Base-by-base conservation (phyloP, 192 early-diverging fungal genomes). In the Rhizophagus sp. region DNA sequence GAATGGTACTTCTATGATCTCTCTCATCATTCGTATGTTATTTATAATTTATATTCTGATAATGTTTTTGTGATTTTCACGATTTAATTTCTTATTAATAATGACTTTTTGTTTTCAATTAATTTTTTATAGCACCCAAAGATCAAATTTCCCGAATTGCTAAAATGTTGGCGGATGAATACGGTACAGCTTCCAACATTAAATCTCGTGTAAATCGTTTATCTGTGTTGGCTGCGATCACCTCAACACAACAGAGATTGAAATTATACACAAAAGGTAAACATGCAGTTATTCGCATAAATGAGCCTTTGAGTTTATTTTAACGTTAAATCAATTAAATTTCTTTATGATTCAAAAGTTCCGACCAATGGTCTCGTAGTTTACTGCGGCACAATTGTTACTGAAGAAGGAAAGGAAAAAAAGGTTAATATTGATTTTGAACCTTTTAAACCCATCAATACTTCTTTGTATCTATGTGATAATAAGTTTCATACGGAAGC, bases 1-100 rank as follows among this genome's bases (percentile, higher is more conserved):
- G 61, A 99, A 98, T 81, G 98, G 97, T 80, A 99, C 98, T 19
- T 97, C 96, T 83, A 99, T 99, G 98, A 98, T 99, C 88, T 97
- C 96, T 62, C 92, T 99, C 71, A 92, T 99, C 83, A 90, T 99
- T 76, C 97, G 92, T 93, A 87, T 72, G 87, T 85, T 12, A 10
- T 47, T 47, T 72, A 4, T 12, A 62, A 50, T 27, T 22, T 65
- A 12, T 65, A 12, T 47, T 11, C 44, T 12, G 11, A 44, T 12
- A 47, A 47, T 47, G 0, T 4, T 12, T 30, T 47, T 3, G 44
- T 47, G 44, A 44, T 1, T 47, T 1, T 47, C 4, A 47, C 44
- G 11, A 12, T 47, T 47, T 12, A 24, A 24, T 65, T 25, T 65
- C 63, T 66, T 22, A 44, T 66, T 62, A 17, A 19, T 4, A 41